These are phyloP conservation scores for Fusarium sp. DNA, from an alignment of 2,329 filamentous ascomycete genomes.

Conservation along the genomic window DNA sequence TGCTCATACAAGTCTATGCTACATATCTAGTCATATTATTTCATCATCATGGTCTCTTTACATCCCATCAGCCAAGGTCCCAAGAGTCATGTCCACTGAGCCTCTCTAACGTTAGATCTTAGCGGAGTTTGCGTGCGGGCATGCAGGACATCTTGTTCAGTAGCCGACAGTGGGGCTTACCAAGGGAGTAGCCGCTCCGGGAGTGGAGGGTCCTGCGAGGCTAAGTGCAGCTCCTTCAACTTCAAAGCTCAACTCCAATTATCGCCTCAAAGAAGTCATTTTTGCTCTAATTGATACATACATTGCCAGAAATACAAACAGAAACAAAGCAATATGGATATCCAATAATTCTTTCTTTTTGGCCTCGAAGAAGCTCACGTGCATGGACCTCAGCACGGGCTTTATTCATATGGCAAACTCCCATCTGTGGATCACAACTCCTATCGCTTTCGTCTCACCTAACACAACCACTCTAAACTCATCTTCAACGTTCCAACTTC, in stretches of 20 bases:
- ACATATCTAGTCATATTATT: background rate
- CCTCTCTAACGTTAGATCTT: slow-evolving; percentile 5
- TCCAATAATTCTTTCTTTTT: background rate
- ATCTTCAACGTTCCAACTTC: slow-evolving; percentile 13
- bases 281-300: background rate
- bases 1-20: background rate
- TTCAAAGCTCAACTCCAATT: slow-evolving; percentile 11
- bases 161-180: slow-evolving; percentile 13
- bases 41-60: background rate
- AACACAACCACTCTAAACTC: slow-evolving; percentile 19
- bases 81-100: slow-evolving; percentile 12
- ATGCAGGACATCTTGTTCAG: background rate
- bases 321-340: background rate
- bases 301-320: background rate
- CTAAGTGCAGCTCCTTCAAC: slow-evolving; percentile 24
- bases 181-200: slow-evolving; percentile 23
- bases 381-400: slow-evolving; percentile 14
- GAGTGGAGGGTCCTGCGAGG: slow-evolving; percentile 1
- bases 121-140: background rate
- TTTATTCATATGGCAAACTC: slow-evolving; percentile 11
- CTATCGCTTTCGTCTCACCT: slow-evolving; percentile 5
- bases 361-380: background rate
- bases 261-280: background rate
- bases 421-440: slow-evolving; percentile 26
- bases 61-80: background rate